Evolutionary conservation across 2,329 filamentous ascomycete species (phyloP), one percentile per base, ranked within the genome.

Genomic region (Periconia sp.): DNA sequence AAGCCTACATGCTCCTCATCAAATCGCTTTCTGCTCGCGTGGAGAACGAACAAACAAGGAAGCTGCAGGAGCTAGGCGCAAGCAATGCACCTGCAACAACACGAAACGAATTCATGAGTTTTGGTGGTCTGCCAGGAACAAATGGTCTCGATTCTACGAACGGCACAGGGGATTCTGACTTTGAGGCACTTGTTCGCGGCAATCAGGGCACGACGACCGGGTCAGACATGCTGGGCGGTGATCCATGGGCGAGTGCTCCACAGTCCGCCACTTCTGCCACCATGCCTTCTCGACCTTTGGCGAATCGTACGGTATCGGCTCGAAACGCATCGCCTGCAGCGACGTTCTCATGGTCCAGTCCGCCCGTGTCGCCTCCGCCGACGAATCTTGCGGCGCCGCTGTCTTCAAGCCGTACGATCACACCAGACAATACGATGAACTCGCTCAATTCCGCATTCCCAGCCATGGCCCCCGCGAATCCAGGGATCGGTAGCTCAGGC

Each of bases 1-100:
- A 91, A 64, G 77, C 82, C 0, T 97, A 95, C 68, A 96, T 97
- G 90, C 77, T 84, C 4, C 78, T 96, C 32, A 95, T 97, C 70
- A 95, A 89, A 66, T 80, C 74, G 0, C 74, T 96, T 4, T 95
- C 91, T 1, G 74, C 79, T 13, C 84, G 85, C 42, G 88, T 99
- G 23, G 92, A 99, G 66, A 83, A 87, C 13, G 94, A 97, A 65
- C 94, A 97, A 60, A 87, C 81, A 5, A 86, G 84, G 61, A 97
- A 96, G 63, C 75, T 99, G 3, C 88, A 92, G 63, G 92, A 96
- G 59, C 78, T 97, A 6, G 83, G 84, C 0, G 83, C 85, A 1
- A 78, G 73, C 7, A 76, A 79, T 19, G 79, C 78, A 63, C 74
- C 70, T n/a, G 69, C 74, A 9, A 75, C 74, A 3, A 72, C 78